Conservation (phyloP, 148 eudicot genomes). For the Gaultheria prostrata region DNA sequence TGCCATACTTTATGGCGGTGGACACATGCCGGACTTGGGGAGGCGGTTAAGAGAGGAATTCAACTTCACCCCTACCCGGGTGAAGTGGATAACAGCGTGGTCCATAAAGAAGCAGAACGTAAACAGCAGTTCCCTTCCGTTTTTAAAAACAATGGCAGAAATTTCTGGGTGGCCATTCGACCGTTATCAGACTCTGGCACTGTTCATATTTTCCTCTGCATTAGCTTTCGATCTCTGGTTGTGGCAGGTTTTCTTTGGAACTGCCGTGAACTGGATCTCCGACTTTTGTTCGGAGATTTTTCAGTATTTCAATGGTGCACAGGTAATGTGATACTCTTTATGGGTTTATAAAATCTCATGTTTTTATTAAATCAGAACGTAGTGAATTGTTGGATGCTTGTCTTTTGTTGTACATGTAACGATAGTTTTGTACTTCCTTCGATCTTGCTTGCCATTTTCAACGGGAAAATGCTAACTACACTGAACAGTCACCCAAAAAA, state of each 20-base stretch:
- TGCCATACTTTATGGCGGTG: constrained; percentile 89
- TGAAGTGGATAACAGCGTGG: constrained; percentile 97
- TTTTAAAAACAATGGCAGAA: constrained; percentile 63
- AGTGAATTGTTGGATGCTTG: neutral
- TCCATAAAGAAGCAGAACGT: constrained; percentile 59
- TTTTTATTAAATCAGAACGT: neutral
- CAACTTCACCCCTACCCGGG: constrained; percentile 65
- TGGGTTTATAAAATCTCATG: neutral
- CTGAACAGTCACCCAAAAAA: too few relatives aligned
- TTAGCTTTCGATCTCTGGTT: constrained; percentile 89
- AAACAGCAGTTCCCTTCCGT: constrained; percentile 54
- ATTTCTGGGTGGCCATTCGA: constrained; percentile 83
- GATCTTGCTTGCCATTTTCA: neutral
- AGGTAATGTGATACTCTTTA: constrained; percentile 21
- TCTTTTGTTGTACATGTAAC: too few relatives aligned
- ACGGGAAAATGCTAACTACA: too few relatives aligned
- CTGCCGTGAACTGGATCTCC: constrained; percentile 61
- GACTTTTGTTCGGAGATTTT: constrained; percentile 44
- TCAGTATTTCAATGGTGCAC: constrained; percentile 38
- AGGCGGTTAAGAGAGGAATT: constrained; percentile 76
- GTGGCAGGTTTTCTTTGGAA: constrained; percentile 82
- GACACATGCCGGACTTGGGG: constrained; percentile 98
- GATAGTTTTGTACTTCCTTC: neutral
- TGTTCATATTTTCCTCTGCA: constrained; percentile 74
- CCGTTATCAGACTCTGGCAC: constrained; percentile 77